Base-by-base conservation (phyloP, 1,139 yeast species). In the Yamadazyma membranifaciens region DNA sequence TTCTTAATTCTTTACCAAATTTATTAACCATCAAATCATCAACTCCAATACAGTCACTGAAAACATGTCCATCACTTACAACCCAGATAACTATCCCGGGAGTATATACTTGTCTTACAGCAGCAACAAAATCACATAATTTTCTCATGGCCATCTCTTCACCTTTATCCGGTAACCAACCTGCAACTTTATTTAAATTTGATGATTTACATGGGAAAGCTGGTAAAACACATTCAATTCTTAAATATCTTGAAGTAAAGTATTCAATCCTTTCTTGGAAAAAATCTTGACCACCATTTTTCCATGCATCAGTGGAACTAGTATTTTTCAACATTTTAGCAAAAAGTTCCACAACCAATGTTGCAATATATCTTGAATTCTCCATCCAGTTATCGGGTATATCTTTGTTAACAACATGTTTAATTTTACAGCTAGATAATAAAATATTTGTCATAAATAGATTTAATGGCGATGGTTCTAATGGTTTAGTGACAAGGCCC, bases 181-280 rank as follows among this genome's bases (percentile, higher is more conserved):
- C 72, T 29, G 69, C 64, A n/a, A 79, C 84, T 54, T 80, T 80
- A 32, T 73, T 67, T 33, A 55, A 45, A 47, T 80, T 80, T 12
- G 83, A 77, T 0, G 83, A 77, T 52, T 79, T 80, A 52, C 84
- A 79, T 3, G 85, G 85, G 48, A 80, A 80, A 0, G 84, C 85
- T 3, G 85, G 85, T 39, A 80, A 60, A 7, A 78, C 81, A 9
- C 81, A 78, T 55, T 78, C 81, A 43, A 80, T 65, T 32, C 68
- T 66, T 26, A 68, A 48, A 43, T 66, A 61, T 48, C 78, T 65
- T 34, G 71, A 63, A 11, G 80, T 76, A 52, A 74, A 80, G 51
- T 73, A 76, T 33, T 63, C 63, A 22, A 74, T 69, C 38, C 63
- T 67, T 28, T 62, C 51, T 15, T 63, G 56, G 48, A 78, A 77